A percentile compares a stretch with the other conserved stretches of the same genome.
These are phyloP conservation scores for Helotiales sp. DNA, from an alignment of 2,329 filamentous ascomycete genomes.

Conservation along the genomic window DNA sequence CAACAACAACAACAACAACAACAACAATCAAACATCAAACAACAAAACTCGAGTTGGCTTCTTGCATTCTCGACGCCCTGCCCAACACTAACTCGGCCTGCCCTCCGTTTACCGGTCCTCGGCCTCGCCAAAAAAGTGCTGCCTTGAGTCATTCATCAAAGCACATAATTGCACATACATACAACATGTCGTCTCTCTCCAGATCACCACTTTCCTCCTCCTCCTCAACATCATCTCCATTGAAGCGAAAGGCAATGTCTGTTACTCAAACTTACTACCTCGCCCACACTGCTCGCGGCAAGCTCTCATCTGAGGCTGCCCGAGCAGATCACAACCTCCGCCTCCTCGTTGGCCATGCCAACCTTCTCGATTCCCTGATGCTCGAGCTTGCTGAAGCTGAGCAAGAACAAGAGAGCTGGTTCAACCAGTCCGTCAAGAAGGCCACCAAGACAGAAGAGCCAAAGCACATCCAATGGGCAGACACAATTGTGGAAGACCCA, in stretches of 20 bases:
- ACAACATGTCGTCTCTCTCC: constrained; percentile 39
- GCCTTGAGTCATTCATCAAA: constrained; percentile 38
- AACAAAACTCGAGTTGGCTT: constrained; percentile 12
- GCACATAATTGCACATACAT: constrained; percentile 25
- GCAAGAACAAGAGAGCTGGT: constrained; percentile 95
- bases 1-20: constrained; percentile 9
- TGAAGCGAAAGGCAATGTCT: constrained; percentile 84
- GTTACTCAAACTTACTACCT: constrained; percentile 99
- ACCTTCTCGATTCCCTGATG: constrained; percentile 96
- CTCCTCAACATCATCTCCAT: constrained; percentile 33
- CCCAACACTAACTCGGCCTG: constrained; percentile 15
- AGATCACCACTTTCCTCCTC: constrained; percentile 32
- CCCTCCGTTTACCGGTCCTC: constrained; percentile 32
- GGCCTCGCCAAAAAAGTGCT: constrained; percentile 37
- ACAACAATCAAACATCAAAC: constrained; percentile 10
- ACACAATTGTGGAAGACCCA: constrained; percentile 73
- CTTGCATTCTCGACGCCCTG: constrained; percentile 14
- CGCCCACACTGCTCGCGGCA: constrained; percentile 92
- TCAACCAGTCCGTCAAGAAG: constrained; percentile 90
- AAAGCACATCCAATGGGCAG: constrained; percentile 86
- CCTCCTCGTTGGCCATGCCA: constrained; percentile 95
- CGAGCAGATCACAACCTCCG: constrained; percentile 92
- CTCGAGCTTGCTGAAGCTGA: constrained; percentile 89
- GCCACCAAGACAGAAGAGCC: constrained; percentile 62
- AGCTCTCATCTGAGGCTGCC: constrained; percentile 92